Evolutionary conservation across 2,329 filamentous ascomycete species (phyloP), one percentile per base, ranked within the genome.

Genomic region (Amphichorda felina): DNA sequence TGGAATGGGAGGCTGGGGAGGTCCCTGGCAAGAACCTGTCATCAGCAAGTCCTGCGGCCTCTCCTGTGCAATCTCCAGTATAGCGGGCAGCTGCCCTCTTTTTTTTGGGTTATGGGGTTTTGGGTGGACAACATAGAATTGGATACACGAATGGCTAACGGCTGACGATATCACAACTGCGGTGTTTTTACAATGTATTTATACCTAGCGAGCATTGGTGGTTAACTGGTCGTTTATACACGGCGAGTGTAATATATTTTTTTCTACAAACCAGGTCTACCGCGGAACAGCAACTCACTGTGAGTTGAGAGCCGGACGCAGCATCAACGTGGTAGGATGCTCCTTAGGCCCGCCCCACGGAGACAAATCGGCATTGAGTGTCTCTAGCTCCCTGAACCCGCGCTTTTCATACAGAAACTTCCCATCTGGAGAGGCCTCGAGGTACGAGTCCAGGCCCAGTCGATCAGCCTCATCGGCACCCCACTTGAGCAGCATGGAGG

Each of bases 361-460:
- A 8, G 47, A 45, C 14, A 57, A 41, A 38, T 58, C 52, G 7
- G 41, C 40, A 1, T 34, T 39, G 16, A 50, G 21, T 14, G 37
- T 41, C 13, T 51, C 50, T 5, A 56, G 42, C 35, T 50, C 48
- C n/a, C 45, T 38, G 41, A 57, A 62, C 0, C 57, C 59, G 25
- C 48, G 49, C 42, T 50, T 56, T 37, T 50, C 47, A 35, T 62
- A 62, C 15, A 63, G 41, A 1, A 38, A 35, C 6, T 43, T 48
- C 0, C 55, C 60, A 5, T 52, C 43, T 0, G 40, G 36, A 0
- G 57, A 55, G 1, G 60, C 50, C 43, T 63, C 59, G 13, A 62
- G 47, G 33, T 55, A 61, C 1, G 45, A 45, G 3, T 54, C 49
- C n/a, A 63, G 38, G 5, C 53, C 51, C 2, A 59, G 48, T 8